Base-by-base conservation (phyloP, 148 eudicot species). In the Rhododendron ovatum region DNA sequence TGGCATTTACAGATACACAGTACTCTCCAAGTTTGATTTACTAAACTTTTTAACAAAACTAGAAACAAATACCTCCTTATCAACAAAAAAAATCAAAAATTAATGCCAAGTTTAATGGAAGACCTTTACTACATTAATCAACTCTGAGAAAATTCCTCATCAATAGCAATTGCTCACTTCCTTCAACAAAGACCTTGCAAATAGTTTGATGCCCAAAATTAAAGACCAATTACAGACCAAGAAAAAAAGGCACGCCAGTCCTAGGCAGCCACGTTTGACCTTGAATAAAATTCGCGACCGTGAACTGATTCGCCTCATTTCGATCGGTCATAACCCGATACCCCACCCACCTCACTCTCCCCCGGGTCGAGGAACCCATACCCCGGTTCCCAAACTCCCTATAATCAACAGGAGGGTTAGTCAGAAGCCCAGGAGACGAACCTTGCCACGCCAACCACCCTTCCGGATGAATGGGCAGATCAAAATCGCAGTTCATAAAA, bases 401-500 rank as follows among this genome's bases (percentile, higher is more conserved):
- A 77, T 91, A 95, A 41, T 26, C 33, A 88, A 95, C 89, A 93
- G 80, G 30, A 9, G 33, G 33, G 35, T 4, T 28, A 9, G 93
- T 93, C 17, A 13, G 71, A 78, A 88, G 71, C 35, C 78, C 87
- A 63, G 26, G 37, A 0, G 80, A 37, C 7, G 1, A 3, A 1
- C 92, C 88, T 26, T 28, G 48, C 97, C 95, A 93, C 22, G 80
- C 61, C 71, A 91, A 71, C 98, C 98, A 95, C 5, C 98, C 96
- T 0, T 84, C 83, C 0, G 89, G 85, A 26, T 88, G 39, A 0
- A 94, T 84, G 13, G 93, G 76, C 0, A 61, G 45, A 30, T 87
- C 95, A 20, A 95, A 53, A 24, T 67, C 37, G 84, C 91, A 41
- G 88, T 82, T 87, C 88, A 93, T 86, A 1, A 89, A 82, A 1